Evolutionary conservation across 352 stramenopile species (phyloP).

Genomic region (Pythium utonaiense): DNA sequence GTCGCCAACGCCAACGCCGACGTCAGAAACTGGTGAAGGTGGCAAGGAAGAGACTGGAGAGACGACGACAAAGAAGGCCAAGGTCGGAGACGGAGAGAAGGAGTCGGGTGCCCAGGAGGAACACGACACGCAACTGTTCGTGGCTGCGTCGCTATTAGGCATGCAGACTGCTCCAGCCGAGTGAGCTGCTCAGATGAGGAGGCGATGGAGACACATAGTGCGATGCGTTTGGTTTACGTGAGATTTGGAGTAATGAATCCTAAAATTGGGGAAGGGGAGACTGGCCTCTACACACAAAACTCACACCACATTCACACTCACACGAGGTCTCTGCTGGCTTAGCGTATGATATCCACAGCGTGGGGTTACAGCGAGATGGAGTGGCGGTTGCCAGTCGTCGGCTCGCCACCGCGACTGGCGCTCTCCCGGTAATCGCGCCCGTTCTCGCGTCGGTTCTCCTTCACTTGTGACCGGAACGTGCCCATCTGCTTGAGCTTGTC

Average conservation of each 20-base stretch:
- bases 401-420: neutral
- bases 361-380: conserved; percentile 8
- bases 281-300: neutral
- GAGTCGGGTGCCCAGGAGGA: neutral
- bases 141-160: conserved; percentile 22
- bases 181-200: neutral
- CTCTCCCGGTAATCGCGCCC: neutral
- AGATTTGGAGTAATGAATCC: neutral
- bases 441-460: neutral
- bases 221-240: neutral
- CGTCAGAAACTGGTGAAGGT: neutral
- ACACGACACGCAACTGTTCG: conserved; percentile 20
- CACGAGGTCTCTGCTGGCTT: neutral
- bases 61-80: neutral
- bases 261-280: neutral
- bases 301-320: neutral
- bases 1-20: neutral
- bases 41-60: neutral
- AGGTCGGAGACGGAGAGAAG: neutral
- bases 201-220: neutral
- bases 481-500: conserved; percentile 28
- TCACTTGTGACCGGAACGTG: conserved; percentile 9
- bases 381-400: neutral
- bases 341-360: neutral
- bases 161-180: conserved; percentile 20